Evolutionary conservation across 768 basidiomycete species (phyloP), one percentile per base, ranked within the genome.

Genomic region (Strobilomyces dryophilus): DNA sequence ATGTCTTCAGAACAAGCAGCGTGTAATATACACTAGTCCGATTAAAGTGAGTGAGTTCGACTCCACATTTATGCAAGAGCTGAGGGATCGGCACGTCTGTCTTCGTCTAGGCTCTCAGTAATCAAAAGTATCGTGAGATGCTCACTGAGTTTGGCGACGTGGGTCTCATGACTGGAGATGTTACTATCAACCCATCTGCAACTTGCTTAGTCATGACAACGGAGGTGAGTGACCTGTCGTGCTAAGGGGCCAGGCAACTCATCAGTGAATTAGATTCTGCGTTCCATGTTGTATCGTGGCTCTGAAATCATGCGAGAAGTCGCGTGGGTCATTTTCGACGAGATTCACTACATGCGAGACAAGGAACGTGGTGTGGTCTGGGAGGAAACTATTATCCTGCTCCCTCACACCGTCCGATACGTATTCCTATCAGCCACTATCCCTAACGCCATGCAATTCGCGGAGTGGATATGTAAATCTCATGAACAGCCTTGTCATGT

Each of bases 341-440:
- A 99, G 73, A 97, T 99, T 56, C 97, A 99, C 67, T 99, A 98
- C 73, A 99, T 98, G 97, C 87, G 97, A 55, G 97, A 98, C 76
- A 93, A 93, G 64, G 97, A 99, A 68, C 90, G 97, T 60, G 97
- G 97, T 60, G 97, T 99, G 18, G 97, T 99, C 26, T 98, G 97
- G 97, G 95, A 99, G 72, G 95, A 97, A 70, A 95, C 94, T 1
- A 97, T 98, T 66, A 98, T 98, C 61, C 83, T 99, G 2, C 83
- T 99, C 11, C 97, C 97, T 9, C 92, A 97, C 69, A 87, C 84
- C 14, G 95, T 98, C 57, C 93, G 89, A 72, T 95, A 97, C 68
- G 95, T 99, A 54, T 99, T 99, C 73, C 84, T 99, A 34, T 99
- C 97, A 20, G 95, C 97, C 56, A 99, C 97, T 15, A 98, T 99